phyloP scores from a whole-genome alignment of 495 filamentous ascomycete genomes.

The Wilcoxina mikolae region DNA sequence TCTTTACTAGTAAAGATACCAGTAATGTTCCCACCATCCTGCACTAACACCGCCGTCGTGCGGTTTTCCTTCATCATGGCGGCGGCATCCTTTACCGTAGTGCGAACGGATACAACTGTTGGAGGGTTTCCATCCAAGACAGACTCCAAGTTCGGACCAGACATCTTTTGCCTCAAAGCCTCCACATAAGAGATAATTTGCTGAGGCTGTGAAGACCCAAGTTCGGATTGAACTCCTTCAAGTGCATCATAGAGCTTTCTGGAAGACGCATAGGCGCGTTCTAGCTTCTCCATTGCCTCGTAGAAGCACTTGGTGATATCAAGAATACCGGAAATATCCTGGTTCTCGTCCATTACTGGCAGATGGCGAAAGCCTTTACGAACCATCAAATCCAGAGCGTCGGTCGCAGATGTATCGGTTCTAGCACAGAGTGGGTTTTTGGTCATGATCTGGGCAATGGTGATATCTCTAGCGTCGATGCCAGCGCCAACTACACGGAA shows the following conservation, averaged over 20 bases:
- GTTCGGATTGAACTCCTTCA: conserved; percentile 95
- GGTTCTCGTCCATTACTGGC: conserved; percentile 98
- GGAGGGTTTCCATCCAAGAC: conserved; percentile 85
- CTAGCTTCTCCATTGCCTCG: conserved; percentile 98
- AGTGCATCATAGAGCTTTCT: conserved; percentile 91
- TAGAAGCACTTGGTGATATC: conserved; percentile 99
- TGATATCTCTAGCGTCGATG: conserved; percentile 77
- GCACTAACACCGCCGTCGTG: conserved; percentile 88
- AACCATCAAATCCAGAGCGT: conserved; percentile 95
- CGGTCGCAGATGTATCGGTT: conserved; percentile 95
- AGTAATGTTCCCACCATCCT: conserved; percentile 92
- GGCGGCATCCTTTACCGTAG: conserved; percentile 89
- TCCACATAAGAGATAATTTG: conserved; percentile 99
- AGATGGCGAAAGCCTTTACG: conserved; percentile 94
- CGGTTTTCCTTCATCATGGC: conserved; percentile 95
- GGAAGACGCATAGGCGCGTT: conserved; percentile 91
- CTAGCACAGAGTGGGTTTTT: conserved; percentile 95
- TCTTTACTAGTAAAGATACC: conserved; percentile 99
- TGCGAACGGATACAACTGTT: conserved; percentile 85
- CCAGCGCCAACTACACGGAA: conserved; percentile 91
- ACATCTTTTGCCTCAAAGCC: conserved; percentile 90
- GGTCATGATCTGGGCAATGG: conserved; percentile 97
- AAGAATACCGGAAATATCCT: conserved; percentile 93
- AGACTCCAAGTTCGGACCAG: conserved; percentile 86
- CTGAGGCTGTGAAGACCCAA: conserved; percentile 90